phyloP scores from a whole-genome alignment of 1,284 basidiomycete species.

The Ustilago shanxiensis region DNA sequence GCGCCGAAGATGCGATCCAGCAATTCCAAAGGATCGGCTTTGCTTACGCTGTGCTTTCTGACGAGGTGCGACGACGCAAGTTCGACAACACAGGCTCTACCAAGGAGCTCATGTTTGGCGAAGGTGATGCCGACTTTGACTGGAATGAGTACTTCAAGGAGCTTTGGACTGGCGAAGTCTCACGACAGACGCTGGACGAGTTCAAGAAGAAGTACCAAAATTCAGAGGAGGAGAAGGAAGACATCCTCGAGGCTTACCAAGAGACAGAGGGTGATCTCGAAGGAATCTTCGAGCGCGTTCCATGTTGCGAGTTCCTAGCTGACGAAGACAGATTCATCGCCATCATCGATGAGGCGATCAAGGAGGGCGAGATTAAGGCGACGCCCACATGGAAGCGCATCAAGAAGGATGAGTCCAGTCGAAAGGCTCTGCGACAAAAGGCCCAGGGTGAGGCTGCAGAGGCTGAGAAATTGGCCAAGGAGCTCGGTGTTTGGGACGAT shows the following conservation, averaged over 20 bases:
- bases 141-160: conserved; percentile 70
- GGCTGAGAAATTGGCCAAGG: conserved; percentile 61
- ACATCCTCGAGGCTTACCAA: conserved; percentile 62
- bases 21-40: conserved; percentile 68
- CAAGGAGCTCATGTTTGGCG: conserved; percentile 60
- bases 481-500: conserved; percentile 68
- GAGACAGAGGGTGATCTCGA: conserved; percentile 54
- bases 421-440: conserved; percentile 52
- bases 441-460: conserved; percentile 58
- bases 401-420: conserved; percentile 42
- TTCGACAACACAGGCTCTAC: conserved; percentile 68
- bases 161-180: conserved; percentile 68
- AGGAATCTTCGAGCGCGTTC: conserved; percentile 61
- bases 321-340: conserved; percentile 60
- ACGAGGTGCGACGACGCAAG: conserved; percentile 55
- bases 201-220: conserved; percentile 66
- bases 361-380: conserved; percentile 43
- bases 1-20: conserved; percentile 47
- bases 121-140: conserved; percentile 65
- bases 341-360: conserved; percentile 57
- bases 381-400: conserved; percentile 40
- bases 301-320: conserved; percentile 62
- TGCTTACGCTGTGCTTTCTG: conserved; percentile 67
- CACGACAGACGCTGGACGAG: conserved; percentile 58
- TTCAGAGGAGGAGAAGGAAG: conserved; percentile 64